phyloP scores from a whole-genome alignment of 1,284 basidiomycete species.

The Irpex sp. region DNA sequence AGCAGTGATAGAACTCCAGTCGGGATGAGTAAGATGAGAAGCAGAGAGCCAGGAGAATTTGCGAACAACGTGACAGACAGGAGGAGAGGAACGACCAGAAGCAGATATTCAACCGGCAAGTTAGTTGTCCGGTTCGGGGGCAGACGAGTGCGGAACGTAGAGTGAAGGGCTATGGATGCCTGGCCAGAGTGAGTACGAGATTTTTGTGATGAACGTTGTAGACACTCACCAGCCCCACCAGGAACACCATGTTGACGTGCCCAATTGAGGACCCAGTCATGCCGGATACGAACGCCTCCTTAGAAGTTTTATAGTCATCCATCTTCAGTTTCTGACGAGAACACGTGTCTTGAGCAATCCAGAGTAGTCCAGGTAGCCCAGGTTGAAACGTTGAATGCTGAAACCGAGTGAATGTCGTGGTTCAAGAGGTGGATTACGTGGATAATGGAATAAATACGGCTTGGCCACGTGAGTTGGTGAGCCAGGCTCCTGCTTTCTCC shows the following conservation, averaged over 20 bases:
- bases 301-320: constrained; percentile 71
- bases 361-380: too few species aligned
- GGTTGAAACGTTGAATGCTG: too few species aligned
- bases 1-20: constrained; percentile 40
- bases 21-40: constrained; percentile 44
- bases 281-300: constrained; percentile 86
- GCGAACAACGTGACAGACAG: constrained; percentile 79
- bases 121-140: constrained; percentile 32
- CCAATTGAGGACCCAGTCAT: constrained; percentile 74
- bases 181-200: constrained; percentile 28
- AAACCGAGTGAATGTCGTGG: too few species aligned
- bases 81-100: constrained; percentile 75
- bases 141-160: constrained; percentile 48
- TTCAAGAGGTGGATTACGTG: too few species aligned
- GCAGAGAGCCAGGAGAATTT: constrained; percentile 50
- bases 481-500: too few species aligned
- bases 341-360: background rate
- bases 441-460: too few species aligned
- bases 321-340: background rate
- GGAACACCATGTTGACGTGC: constrained; percentile 74
- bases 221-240: constrained; percentile 66
- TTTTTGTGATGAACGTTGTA: background rate
- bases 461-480: too few species aligned
- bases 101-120: constrained; percentile 56
- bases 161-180: constrained; percentile 73